phyloP scores from a whole-genome alignment of 257 asterid genomes.

The Phtheirospermum japonicum region DNA sequence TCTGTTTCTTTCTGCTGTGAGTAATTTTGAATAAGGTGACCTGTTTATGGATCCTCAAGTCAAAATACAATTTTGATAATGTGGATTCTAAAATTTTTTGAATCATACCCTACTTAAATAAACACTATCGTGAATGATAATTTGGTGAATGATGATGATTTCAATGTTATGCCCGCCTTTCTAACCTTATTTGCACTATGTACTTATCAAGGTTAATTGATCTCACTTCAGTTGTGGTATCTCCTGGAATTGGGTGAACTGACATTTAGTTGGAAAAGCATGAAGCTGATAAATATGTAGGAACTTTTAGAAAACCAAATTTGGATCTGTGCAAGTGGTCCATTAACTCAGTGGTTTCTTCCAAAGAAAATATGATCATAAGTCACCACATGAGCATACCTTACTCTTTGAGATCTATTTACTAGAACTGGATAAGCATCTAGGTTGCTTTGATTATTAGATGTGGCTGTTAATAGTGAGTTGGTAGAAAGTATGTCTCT shows the following conservation, averaged over 20 bases:
- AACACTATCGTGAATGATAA: background rate
- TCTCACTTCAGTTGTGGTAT: conserved; percentile 8
- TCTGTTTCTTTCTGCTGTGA: conserved; percentile 6
- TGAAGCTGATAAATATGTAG: background rate
- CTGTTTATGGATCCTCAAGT: conserved; percentile 1
- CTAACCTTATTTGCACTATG: background rate
- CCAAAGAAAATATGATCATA: background rate
- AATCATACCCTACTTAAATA: conserved; percentile 5
- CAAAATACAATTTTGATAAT: background rate
- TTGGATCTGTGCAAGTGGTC: conserved; percentile 15
- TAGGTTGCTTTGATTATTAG: conserved; percentile 9
- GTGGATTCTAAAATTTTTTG: background rate
- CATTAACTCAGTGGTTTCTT: conserved; percentile 1
- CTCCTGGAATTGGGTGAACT: conserved; percentile 5
- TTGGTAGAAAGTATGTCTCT: background rate
- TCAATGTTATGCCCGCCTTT: conserved; percentile 2
- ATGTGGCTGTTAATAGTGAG: conserved; percentile 13
- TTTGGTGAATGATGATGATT: background rate
- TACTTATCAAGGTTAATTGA: conserved; percentile 9
- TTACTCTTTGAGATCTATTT: conserved; percentile 11
- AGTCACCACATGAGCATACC: background rate
- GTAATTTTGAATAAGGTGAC: conserved; percentile 1
- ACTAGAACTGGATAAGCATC: conserved; percentile 8
- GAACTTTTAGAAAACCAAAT: background rate
- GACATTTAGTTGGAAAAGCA: background rate